Evolutionary conservation across 805 yeast species (phyloP), one percentile per base, ranked within the genome.

Genomic region (Ogataea allantospora): DNA sequence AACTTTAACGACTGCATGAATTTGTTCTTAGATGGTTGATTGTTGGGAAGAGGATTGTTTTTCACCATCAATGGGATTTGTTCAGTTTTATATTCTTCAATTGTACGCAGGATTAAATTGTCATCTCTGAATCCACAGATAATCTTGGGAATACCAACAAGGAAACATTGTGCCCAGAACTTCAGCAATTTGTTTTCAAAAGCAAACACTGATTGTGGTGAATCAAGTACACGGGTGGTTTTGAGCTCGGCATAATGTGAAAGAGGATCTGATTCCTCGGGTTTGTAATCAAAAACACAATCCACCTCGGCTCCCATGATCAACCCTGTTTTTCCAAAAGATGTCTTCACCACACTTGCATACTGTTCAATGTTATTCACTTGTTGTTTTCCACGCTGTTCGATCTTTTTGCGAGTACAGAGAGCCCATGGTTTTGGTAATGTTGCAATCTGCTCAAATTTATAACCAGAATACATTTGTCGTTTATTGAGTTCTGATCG

Each of bases 131-230:
- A 93, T 0, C 97, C 99, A 55, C 86, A 86, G 4, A 85, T 73
- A 4, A 91, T 71, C 42, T 75, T 75, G n/a, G 83, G 80, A 14
- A 93, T 74, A 4, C 99, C 99, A 30, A 87, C 69, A 15, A 93
- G 66, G 59, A 88, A 93, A 46, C 95, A 83, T 65, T 88, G 98
- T 2, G 95, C 87, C 99, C 99, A 93, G 0, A 95, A 73, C 44
- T 69, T 75, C 57, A 83, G 77, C 30, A 93, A 65, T 61, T 88
- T 88, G 38, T 70, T 72, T 55, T 91, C 96, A 55, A 91, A 88
- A 13, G 57, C 70, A 25, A 68, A 68, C 11, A 83, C 78, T 25
- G 81, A 81, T 11, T 71, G 68, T 5, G 78, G 76, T 13, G 74
- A 67, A 15, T 66, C 68, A 0, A 91, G 69, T 5, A 71, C 66